Base-by-base conservation (phyloP, 805 yeast species). In the Wickerhamomyces kurtzmanii region DNA sequence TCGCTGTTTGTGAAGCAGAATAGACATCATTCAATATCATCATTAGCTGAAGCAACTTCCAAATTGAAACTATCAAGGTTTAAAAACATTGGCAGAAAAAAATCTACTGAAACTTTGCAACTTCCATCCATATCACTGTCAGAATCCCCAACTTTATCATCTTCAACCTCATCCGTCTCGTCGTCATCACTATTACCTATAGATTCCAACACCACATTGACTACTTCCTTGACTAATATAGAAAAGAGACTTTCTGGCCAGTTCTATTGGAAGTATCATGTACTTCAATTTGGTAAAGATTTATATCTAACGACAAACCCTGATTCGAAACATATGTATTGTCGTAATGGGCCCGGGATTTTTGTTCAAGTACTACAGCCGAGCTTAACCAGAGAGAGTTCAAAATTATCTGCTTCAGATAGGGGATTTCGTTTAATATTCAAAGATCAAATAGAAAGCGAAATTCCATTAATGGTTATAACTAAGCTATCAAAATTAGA, bases 241-340 rank as follows among this genome's bases (percentile, higher is more conserved):
- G n/a, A n/a, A n/a, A n/a, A n/a, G n/a, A n/a, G n/a, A n/a, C n/a
- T n/a, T n/a, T n/a, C n/a, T n/a, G n/a, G n/a, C n/a, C n/a, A n/a
- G n/a, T n/a, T n/a, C n/a, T 45, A 42, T 15, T 45, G 51, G 49
- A 76, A 75, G 43, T 79, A 77, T 41, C 86, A 79, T 43, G 54
- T 76, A 5, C 44, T 72, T 15, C 63, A 59, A 30, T 53, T 72
- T 28, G 73, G 75, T 8, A 62, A 59, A 22, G 75, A 69, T 38
- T 51, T 74, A 26, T 76, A 75, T 43, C 43, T 78, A 25, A 67
- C 85, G 1, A 78, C 87, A 1, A 78, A 74, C 39, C 86, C 86
- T 0, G 75, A 72, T 14, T 49, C 59, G 12, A 63, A 68, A 35
- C 85, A 78, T 44, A 47, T 69, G 20, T 67, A 64, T 37, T 68